Percentiles rank a stretch among this genome's conserved stretches.
Evolutionary conservation across 441 rosid species (phyloP).

Genomic region (Populus tomentosa): DNA sequence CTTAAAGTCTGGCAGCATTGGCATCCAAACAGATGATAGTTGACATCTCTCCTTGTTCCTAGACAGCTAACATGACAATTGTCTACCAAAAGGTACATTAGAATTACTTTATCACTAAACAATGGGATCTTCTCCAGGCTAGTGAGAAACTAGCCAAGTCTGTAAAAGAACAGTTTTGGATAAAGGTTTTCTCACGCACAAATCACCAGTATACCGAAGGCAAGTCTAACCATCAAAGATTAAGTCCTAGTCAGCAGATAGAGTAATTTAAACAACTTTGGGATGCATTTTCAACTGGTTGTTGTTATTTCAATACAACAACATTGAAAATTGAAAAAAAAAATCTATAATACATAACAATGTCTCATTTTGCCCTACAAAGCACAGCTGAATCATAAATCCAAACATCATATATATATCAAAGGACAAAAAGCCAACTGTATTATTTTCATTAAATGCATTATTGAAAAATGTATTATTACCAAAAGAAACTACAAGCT

Average conservation of each 20-base stretch:
- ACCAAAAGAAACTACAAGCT: background rate
- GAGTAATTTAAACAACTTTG: background rate
- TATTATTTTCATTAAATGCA: background rate
- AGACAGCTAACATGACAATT: background rate
- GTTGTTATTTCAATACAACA: background rate
- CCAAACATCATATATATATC: background rate
- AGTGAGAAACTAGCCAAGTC: conserved; percentile 33
- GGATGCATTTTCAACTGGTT: background rate
- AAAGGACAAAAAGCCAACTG: background rate
- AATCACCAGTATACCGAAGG: background rate
- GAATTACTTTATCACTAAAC: background rate
- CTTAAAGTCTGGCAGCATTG: background rate
- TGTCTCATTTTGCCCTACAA: background rate
- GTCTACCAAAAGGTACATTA: background rate
- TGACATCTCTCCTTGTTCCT: background rate
- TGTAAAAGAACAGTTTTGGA: background rate
- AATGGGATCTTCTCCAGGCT: background rate
- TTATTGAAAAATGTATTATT: background rate
- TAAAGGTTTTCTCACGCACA: background rate
- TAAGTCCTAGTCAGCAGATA: background rate
- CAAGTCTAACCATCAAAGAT: background rate
- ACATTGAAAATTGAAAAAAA: background rate
- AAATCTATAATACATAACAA: background rate
- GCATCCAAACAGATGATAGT: background rate
- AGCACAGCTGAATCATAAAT: background rate